Conservation (phyloP, 257 asterid genomes). For the Striga asiatica region DNA sequence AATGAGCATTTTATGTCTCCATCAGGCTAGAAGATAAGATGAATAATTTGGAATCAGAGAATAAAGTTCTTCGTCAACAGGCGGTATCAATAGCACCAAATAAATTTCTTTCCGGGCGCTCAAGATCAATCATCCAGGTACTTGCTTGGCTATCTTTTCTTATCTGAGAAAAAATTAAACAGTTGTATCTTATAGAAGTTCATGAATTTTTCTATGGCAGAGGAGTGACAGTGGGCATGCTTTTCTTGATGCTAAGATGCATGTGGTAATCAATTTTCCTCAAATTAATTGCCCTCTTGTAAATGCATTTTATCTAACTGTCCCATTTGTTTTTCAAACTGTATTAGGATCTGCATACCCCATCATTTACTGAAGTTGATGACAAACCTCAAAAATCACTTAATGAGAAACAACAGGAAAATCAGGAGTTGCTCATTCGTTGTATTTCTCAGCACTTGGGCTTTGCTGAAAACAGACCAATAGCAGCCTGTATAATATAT, state of each 20-base stretch:
- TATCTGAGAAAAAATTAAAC: not conserved
- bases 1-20: constrained; percentile 9
- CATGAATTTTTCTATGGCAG: constrained; percentile 39
- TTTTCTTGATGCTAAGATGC: constrained; percentile 52
- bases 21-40: constrained; percentile 91
- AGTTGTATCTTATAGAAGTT: constrained; percentile 17
- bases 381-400: constrained; percentile 97
- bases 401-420: constrained; percentile 89
- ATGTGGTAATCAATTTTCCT: constrained; percentile 43
- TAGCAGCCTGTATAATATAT: constrained; percentile 91
- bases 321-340: constrained; percentile 14
- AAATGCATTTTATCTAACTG: constrained; percentile 12
- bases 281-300: constrained; percentile 9
- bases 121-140: constrained; percentile 95
- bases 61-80: constrained; percentile 98
- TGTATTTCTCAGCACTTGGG: constrained; percentile 84
- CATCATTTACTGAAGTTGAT: constrained; percentile 62
- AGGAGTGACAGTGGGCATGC: constrained; percentile 65
- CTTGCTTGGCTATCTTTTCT: constrained; percentile 9
- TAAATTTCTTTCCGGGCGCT: constrained; percentile 90
- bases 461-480: constrained; percentile 73
- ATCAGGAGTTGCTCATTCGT: constrained; percentile 85
- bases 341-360: constrained; percentile 79
- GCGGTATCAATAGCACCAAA: constrained; percentile 91
- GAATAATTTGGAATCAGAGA: constrained; percentile 79